phyloP scores from a whole-genome alignment of 441 rosid genomes.

The Capsella rubella region DNA sequence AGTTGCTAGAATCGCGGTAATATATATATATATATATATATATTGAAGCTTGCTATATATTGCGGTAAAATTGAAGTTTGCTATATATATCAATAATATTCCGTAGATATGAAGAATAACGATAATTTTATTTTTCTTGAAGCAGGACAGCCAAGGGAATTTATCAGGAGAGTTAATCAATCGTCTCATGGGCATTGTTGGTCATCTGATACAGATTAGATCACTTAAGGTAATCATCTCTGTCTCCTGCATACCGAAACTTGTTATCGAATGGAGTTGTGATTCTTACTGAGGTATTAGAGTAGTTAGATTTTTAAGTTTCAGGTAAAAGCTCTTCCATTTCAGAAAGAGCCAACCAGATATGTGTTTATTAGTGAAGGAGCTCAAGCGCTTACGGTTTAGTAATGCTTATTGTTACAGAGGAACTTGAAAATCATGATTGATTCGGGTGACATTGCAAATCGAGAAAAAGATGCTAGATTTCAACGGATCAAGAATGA shows the following conservation, averaged over 20 bases:
- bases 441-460: slow-evolving; percentile 67
- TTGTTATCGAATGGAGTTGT: slow-evolving; percentile 14
- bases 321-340: slow-evolving; percentile 6
- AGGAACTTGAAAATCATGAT: slow-evolving; percentile 91
- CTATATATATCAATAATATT: slow-evolving; percentile 46
- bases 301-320: slow-evolving; percentile 18
- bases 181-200: slow-evolving; percentile 92
- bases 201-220: slow-evolving; percentile 92
- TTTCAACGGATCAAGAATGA: slow-evolving; percentile 86
- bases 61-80: slow-evolving; percentile 88
- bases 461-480: slow-evolving; percentile 85
- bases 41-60: too few relatives aligned
- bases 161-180: slow-evolving; percentile 78
- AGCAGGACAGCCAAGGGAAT: slow-evolving; percentile 86
- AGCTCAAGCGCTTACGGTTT: slow-evolving; percentile 18
- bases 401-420: slow-evolving; percentile 50
- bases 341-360: slow-evolving; percentile 17
- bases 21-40: not conserved
- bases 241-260: slow-evolving; percentile 2
- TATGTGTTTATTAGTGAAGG: not conserved
- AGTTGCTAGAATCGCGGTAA: slow-evolving; percentile 96
- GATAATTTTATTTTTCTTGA: slow-evolving; percentile 30
- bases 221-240: slow-evolving; percentile 80
- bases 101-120: slow-evolving; percentile 23
- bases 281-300: slow-evolving; percentile 22